Conservation (phyloP, 805 yeast species). For the Lachancea meyersii region DNA sequence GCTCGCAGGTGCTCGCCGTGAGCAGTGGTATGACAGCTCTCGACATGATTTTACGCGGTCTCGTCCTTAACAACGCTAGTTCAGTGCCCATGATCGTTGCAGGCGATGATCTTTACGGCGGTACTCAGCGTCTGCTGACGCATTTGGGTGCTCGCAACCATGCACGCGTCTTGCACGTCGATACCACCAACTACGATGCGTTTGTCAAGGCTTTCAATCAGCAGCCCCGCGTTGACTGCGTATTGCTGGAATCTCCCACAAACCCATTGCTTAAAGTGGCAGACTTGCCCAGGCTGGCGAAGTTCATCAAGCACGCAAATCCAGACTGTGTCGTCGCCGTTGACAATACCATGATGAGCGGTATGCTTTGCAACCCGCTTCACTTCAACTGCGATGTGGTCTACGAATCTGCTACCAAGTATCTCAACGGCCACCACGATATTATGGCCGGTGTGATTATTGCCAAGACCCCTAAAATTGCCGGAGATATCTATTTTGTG, state of each 20-base stretch:
- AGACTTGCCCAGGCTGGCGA: constrained; percentile 64
- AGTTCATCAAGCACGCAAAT: constrained; percentile 57
- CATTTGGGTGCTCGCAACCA: constrained; percentile 59
- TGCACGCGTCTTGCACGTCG: constrained; percentile 65
- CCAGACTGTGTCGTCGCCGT: constrained; percentile 73
- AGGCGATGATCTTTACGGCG: constrained; percentile 93
- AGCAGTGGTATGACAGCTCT: constrained; percentile 90
- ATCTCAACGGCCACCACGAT: constrained; percentile 91
- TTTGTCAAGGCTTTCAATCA: constrained; percentile 50
- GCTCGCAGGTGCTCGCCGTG: constrained; percentile 73
- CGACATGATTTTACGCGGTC: constrained; percentile 72
- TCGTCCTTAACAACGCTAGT: constrained; percentile 29
- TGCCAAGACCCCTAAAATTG: constrained; percentile 54
- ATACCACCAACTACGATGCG: constrained; percentile 65
- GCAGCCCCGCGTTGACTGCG: constrained; percentile 57
- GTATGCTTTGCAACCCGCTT: constrained; percentile 75
- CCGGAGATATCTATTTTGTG: constrained; percentile 63
- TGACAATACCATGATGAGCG: constrained; percentile 97
- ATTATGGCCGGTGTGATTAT: constrained; percentile 94
- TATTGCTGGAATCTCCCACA: constrained; percentile 75
- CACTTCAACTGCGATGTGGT: constrained; percentile 86
- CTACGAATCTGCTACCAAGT: constrained; percentile 91
- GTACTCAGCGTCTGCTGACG: constrained; percentile 79
- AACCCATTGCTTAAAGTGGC: constrained; percentile 87
- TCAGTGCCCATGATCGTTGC: constrained; percentile 72